Conservation (phyloP, 306 rosid genomes). For the Castanospermum australe region DNA sequence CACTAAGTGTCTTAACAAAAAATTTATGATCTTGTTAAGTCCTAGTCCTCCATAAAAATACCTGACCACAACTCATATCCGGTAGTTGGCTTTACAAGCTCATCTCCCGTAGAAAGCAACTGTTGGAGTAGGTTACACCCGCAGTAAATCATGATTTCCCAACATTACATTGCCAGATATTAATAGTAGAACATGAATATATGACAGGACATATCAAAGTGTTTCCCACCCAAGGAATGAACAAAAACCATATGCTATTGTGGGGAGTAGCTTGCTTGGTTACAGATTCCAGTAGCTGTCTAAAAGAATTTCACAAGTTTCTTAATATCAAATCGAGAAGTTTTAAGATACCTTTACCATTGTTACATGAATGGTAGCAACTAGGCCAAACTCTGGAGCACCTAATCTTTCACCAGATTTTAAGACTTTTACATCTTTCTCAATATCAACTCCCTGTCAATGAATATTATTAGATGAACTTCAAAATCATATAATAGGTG, state of each 20-base stretch:
- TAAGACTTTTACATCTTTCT: conserved; percentile 67
- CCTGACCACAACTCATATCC: conserved; percentile 78
- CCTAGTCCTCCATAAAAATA: conserved; percentile 34
- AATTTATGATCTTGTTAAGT: neutral
- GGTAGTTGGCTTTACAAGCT: conserved; percentile 79
- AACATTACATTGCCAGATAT: neutral
- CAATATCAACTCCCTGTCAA: conserved; percentile 75
- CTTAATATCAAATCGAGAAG: conserved; percentile 7
- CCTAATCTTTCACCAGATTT: conserved; percentile 81
- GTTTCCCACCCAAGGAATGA: neutral
- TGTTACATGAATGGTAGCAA: conserved; percentile 79
- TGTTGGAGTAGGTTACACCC: conserved; percentile 77
- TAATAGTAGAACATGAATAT: neutral
- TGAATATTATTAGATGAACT: conserved; percentile 24
- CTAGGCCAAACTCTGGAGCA: conserved; percentile 88
- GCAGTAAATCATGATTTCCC: conserved; percentile 28
- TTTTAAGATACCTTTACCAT: conserved; percentile 64
- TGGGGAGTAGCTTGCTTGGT: neutral
- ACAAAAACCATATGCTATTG: neutral
- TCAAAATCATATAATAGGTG: neutral
- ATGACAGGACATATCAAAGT: neutral
- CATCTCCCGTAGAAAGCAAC: conserved; percentile 95
- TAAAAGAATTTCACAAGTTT: neutral
- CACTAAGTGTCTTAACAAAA: neutral
- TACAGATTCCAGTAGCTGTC: neutral